Base-by-base conservation (phyloP, 208 protist genomes). In the Trypanosoma boissoni region DNA sequence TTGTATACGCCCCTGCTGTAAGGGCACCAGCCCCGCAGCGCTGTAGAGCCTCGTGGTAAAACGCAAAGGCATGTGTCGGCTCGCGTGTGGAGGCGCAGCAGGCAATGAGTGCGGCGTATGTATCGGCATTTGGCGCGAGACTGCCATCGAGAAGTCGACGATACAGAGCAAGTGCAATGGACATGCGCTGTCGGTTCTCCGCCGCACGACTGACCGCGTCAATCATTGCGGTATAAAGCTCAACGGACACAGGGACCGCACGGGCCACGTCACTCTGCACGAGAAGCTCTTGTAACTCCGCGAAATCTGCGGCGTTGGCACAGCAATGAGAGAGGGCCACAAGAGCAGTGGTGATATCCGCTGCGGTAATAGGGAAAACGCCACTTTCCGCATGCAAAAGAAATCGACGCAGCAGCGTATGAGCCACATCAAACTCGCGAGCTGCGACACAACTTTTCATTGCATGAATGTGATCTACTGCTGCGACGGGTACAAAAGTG, bases 91-190 rank as follows among this genome's bases (percentile, higher is more conserved):
- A 72, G 46, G 84, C 83, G 54, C 77, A 86, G 58, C 81, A 89
- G 7, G 78, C 78, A 26, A 94, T 89, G 28, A 94, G 73, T 9
- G 83, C 87, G 3, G 80, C 76, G 64, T 94, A 94, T 34, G 83
- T 91, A 24, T 87, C 73, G 8, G 67, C 42, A 5, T 49, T 80
- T 28, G 74, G 82, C 2, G 58, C 52, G 44, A 91, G 56, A 3
- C 45, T 44, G 1, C 71, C 77, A 54, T 94, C 87, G 0, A 80
- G 80, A 20, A 94, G 62, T n/a, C 79, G 78, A 14, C 87, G 75
- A 61, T 94, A 94, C 16, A 94, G 70, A n/a, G 71, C 71, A 28
- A 94, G 70, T 10, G 87, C 83, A 32, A 94, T 70, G 39, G 66
- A 4, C 81, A 91, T 78, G 10, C 77, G 64, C 43, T 86, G 46